Conservation (phyloP, 495 filamentous ascomycete species). For the Podospora anserina region DNA sequence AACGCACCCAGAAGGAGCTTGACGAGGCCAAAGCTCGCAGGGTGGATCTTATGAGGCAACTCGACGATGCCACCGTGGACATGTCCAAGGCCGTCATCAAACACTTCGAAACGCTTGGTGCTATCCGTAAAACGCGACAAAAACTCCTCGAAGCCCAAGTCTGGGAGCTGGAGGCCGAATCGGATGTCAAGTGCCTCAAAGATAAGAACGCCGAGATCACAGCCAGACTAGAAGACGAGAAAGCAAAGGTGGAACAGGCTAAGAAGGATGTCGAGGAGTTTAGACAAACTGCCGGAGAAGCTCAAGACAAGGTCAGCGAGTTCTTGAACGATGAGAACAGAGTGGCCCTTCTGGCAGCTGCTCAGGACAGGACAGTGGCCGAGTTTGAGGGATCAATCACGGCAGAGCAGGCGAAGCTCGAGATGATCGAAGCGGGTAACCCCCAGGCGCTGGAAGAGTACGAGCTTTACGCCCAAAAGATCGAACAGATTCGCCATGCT, state of each 20-base stretch:
- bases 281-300: conserved; percentile 26
- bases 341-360: conserved; percentile 36
- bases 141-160: conserved; percentile 65
- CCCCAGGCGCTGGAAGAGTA: conserved; percentile 73
- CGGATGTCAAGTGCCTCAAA: conserved; percentile 65
- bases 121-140: conserved; percentile 57
- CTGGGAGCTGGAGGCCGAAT: conserved; percentile 70
- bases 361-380: conserved; percentile 49
- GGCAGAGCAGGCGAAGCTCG: conserved; percentile 68
- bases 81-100: conserved; percentile 62
- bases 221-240: conserved; percentile 48
- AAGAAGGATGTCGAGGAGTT: conserved; percentile 28
- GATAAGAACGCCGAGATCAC: conserved; percentile 59
- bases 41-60: conserved; percentile 36
- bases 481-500: conserved; percentile 42
- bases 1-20: conserved; percentile 42
- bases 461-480: conserved; percentile 61
- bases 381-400: conserved; percentile 71
- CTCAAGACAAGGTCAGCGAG: conserved; percentile 12
- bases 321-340: conserved; percentile 27
- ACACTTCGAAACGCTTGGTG: conserved; percentile 55
- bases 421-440: conserved; percentile 76
- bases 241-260: conserved; percentile 17
- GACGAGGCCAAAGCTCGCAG: conserved; percentile 21
- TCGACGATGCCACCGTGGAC: conserved; percentile 57